Evolutionary conservation across 139 green algal genomes (phyloP).

Genomic region (Zygnema cylindricum): DNA sequence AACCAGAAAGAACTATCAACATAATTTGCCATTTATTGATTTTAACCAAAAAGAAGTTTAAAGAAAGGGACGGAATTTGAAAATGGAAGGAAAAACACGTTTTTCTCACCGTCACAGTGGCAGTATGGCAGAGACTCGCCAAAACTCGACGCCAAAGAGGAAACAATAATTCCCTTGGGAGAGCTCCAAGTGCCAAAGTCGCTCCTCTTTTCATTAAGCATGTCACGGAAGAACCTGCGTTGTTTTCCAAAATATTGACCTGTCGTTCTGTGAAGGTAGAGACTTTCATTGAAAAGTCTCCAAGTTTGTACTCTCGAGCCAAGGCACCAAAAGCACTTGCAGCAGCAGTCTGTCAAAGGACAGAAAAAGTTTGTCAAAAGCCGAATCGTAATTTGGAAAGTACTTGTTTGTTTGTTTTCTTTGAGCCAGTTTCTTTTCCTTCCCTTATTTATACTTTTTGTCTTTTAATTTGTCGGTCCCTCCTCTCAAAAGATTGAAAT

Average conservation of each 20-base stretch:
- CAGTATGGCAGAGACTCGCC: not conserved
- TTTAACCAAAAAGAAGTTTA: too few relatives aligned
- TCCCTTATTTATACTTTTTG: too few relatives aligned
- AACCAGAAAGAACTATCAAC: too few relatives aligned
- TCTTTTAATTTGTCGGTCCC: too few relatives aligned
- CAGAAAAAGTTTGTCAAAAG: not conserved
- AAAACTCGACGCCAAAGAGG: not conserved
- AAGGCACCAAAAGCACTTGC: not conserved
- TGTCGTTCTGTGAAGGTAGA: not conserved
- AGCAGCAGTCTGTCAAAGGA: not conserved
- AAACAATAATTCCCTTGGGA: conserved; percentile 48
- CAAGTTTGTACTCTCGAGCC: not conserved
- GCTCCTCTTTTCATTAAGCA: conserved; percentile 61
- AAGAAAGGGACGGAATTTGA: too few relatives aligned
- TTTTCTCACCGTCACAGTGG: not conserved
- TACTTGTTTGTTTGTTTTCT: too few relatives aligned
- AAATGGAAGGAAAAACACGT: too few relatives aligned
- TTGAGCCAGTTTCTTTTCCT: too few relatives aligned
- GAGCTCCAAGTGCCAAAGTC: conserved; percentile 65
- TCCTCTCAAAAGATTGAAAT: too few relatives aligned
- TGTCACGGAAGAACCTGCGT: not conserved
- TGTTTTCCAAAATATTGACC: not conserved
- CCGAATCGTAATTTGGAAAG: too few relatives aligned
- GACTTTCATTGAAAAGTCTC: not conserved
- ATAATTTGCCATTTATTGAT: too few relatives aligned